Base-by-base conservation (phyloP, 2,329 filamentous ascomycete genomes). In the Penicillium capsulatum region DNA sequence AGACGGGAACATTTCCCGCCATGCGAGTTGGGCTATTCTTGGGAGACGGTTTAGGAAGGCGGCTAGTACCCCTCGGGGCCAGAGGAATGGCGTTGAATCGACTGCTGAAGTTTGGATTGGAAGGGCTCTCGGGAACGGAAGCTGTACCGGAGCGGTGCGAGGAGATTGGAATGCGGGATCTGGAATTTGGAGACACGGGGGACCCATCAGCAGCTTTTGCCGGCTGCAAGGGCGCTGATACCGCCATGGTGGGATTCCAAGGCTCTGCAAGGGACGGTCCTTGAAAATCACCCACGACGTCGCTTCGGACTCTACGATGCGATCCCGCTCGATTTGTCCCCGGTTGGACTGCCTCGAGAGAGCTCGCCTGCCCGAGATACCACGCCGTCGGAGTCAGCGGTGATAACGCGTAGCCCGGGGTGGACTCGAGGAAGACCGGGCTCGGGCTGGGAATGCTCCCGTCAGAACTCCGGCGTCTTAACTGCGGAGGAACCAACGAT, bases 401-500 rank as follows among this genome's bases (percentile, higher is more conserved):
- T 47, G 83, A 77, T 40, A 69, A 60, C 46, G 77, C 74, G 27
- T 72, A 42, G n/a, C 55, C 49, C 13, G 42, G 55, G 28, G 58
- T 61, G 42, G 45, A 60, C 46, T 54, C 67, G 35, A 61, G 45
- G 45, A 67, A 63, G 40, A 66, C 65, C 8, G 69, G 61, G 43
- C 65, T 69, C 43, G 74, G 65, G 50, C 73, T 75, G 46, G 75
- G 72, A 48, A 84, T 65, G 58, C 75, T 80, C n/a, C 84, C 82
- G 56, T 90, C 86, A 30, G 84, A 86, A 15, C 81, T 82, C 62
- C 83, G 75, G 47, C 83, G 72, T 44, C 72, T 70, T 35, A 74
- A 68, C 34, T 68, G 55, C 22, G 64, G 61, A 44, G 75, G 69
- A 48, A 84, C 84, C 36, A 81, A 82, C 65, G 79, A 80, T 44